Evolutionary conservation across 805 yeast species (phyloP), one percentile per base, ranked within the genome.

Genomic region (Ogataea naganishii): DNA sequence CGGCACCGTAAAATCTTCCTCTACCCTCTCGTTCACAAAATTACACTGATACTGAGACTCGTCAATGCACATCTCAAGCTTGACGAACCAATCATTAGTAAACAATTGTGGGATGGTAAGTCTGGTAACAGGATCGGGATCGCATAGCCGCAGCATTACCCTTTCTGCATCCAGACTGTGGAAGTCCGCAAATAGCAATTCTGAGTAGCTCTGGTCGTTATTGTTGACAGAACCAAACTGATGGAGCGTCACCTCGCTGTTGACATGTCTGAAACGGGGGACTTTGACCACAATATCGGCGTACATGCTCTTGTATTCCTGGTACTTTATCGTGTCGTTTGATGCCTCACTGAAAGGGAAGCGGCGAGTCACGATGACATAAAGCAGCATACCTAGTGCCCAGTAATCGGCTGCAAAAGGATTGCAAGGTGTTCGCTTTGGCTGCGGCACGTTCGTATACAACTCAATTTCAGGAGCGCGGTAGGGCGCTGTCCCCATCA

Each of bases 401-500:
- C 86, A 81, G 46, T 63, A 58, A 54, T 81, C 94, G 64, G 80
- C 71, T 37, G 66, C 64, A 43, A 72, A 75, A 1, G 86, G 80
- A 46, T 79, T 51, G 33, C 72, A 53, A 42, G 49, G 29, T 27
- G 27, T 41, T 29, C 47, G 44, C 44, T 35, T 52, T 30, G 21
- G 30, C 12, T 28, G 28, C 18, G 39, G 36, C 18, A 37, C 49
- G 46, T 31, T 58, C 67, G 35, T 61, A 64, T 38, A 58, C 17
- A 56, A 49, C 69, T 74, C 67, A 11, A 80, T 82, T 52, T 81
- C 92, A 2, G 94, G 92, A 4, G 89, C 75, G 9, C 79, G 72
- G 51, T 79, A 81, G 1, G 92, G 92, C 4, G 92, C 84, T 1
- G 88, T 79, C 2, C 94, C 92, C 24, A 80, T 79, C 49, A 69